Conservation (phyloP, 2,329 filamentous ascomycete genomes). For the Coleophoma eucalyptorum region DNA sequence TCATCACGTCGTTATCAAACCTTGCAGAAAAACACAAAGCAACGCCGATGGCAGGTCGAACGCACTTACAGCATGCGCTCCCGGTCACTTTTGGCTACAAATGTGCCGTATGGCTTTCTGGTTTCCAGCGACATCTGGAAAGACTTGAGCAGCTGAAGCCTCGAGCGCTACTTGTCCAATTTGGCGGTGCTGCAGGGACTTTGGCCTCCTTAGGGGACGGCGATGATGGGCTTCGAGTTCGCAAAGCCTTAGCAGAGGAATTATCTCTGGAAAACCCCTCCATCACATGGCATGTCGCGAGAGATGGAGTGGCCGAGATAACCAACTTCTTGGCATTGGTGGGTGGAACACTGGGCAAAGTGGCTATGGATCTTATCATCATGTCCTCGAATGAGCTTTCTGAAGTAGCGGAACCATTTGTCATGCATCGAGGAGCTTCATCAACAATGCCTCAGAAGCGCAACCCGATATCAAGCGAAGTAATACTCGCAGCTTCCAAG, state of each 20-base stretch:
- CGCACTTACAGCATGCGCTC: slow-evolving; percentile 53
- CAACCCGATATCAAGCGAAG: slow-evolving; percentile 54
- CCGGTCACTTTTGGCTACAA: slow-evolving; percentile 56
- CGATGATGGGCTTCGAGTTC: slow-evolving; percentile 43
- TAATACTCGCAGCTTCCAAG: slow-evolving; percentile 51
- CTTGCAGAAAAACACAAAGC: slow-evolving; percentile 43
- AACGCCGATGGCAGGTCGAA: slow-evolving; percentile 53
- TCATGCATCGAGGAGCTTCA: slow-evolving; percentile 48
- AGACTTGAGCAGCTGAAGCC: slow-evolving; percentile 41
- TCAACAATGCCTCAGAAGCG: slow-evolving; percentile 57
- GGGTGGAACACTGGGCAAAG: slow-evolving; percentile 49
- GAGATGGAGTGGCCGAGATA: slow-evolving; percentile 50
- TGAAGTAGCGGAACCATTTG: slow-evolving; percentile 52
- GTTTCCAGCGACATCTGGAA: slow-evolving; percentile 43
- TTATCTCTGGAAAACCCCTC: slow-evolving; percentile 42
- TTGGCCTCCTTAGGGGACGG: slow-evolving; percentile 46
- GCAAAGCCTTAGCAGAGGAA: slow-evolving; percentile 43
- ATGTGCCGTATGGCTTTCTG: slow-evolving; percentile 49
- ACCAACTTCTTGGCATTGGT: slow-evolving; percentile 48
- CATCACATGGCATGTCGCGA: slow-evolving; percentile 54
- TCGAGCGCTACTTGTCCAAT: slow-evolving; percentile 47
- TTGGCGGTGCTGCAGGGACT: slow-evolving; percentile 52
- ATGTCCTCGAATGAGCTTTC: slow-evolving; percentile 54
- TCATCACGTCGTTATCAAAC: slow-evolving; percentile 36
- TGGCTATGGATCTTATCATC: slow-evolving; percentile 51